Evolutionary conservation across 106 monocot genomes (phyloP), one percentile per base, ranked within the genome.

Genomic region (Vanilla planifolia): DNA sequence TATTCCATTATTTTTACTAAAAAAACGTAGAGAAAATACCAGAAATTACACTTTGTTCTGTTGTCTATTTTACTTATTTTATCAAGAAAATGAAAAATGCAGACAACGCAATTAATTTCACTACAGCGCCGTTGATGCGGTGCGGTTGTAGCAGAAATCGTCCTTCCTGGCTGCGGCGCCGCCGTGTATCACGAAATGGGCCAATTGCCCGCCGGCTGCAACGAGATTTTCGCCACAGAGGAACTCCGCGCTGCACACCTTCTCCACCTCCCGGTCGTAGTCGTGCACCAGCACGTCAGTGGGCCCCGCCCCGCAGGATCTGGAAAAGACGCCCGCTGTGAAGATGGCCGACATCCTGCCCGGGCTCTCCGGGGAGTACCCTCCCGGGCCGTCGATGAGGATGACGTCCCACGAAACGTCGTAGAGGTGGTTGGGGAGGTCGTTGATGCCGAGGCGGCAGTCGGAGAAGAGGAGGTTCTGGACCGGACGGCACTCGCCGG

Each of bases 391-490:
- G 50, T 86, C 92, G 5, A 92, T 75, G 34, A 92, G 58, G 52
- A 92, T 83, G 34, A 86, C 80, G 58, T 92, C 92, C 92, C 86
- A 92, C 4, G 70, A 7, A 20, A 92, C 75, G n/a, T 83, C 83
- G 83, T 92, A 92, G 36, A 92, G 71, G 22, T 80, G 60, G 75
- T 92, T 86, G 48, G 92, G 92, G 21, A 86, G 59, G 73, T 92
- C 92, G 72, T 92, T 92, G 59, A 92, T 92, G 25, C 68, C 92
- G 17, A 93, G 78, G 20, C 68, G 40, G 67, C 92, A 93, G 33
- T 88, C 88, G 24, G 88, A 93, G 76, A 84, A 85, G 32, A 88
- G 65, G 7, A 93, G 78, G 59, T 93, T 81, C 61, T 88, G 83
- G 16, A 80, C 79, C 6, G 92, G 86, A 32, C 92, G 70, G 77